Base-by-base conservation (phyloP, 352 stramenopile genomes). In the Phytophthora chlamydospora region DNA sequence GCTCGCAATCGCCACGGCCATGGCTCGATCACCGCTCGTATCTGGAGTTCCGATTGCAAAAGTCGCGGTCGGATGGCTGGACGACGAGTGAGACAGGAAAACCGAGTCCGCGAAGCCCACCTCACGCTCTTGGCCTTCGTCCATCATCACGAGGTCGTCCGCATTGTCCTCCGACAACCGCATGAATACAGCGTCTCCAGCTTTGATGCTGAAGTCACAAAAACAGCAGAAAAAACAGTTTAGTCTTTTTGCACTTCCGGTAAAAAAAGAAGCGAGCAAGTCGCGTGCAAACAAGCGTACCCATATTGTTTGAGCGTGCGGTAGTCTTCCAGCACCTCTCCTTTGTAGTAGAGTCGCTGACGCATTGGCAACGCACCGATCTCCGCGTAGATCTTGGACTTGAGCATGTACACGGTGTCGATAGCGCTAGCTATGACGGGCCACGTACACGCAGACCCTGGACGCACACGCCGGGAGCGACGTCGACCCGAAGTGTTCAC, bases 341-440 rank as follows among this genome's bases (percentile, higher is more conserved):
- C 85, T 34, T 76, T 74, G 55, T 85, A 93, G 47, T 91, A 95
- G 1, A 95, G 66, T 7, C 73, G 67, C 56, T 95, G 85, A 24
- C 80, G 80, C 32, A 84, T 85, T 13, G 85, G 85, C 10, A 87
- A 72, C 7, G 73, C 70, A 61, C 90, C 85, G 7, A 81, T 85
- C 44, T 89, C 79, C 3, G 82, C 76, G 45, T 79, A 90, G 29
- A 95, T 88, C 44, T 88, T 90, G 4, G 80, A 75, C 55, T 95
- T 95, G 8, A 95, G 55, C 43, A 91, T 76, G 36, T 88, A 89
- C 11, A 93, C 77, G 0, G 80, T 88, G 54, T 95, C 85, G 24
- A 70, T 75, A 6, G 85, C 74, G 47, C 82, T 91, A 3, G 83
- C 76, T 12, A 54, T 8, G 33, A 94, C 73, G 4, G 59, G 55